Evolutionary conservation across 768 basidiomycete species (phyloP).

Genomic region (Tricholoma furcatifolium): DNA sequence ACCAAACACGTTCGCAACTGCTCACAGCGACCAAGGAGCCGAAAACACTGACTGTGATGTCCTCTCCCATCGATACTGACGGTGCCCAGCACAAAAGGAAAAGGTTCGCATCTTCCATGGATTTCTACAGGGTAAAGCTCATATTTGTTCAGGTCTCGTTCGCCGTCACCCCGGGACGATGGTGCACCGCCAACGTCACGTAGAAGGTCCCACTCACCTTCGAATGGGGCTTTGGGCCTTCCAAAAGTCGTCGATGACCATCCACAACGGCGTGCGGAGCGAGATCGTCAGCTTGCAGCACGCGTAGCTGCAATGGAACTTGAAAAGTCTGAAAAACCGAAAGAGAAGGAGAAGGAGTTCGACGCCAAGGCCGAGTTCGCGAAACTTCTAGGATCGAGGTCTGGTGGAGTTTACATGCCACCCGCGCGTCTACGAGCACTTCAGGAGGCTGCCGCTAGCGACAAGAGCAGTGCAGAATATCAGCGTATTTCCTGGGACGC

Average conservation of each 20-base stretch:
- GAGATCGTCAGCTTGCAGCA: conserved; percentile 77
- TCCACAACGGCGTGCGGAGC: conserved; percentile 70
- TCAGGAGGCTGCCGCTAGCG: conserved; percentile 76
- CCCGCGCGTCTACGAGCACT: conserved; percentile 90
- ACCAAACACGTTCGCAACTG: conserved; percentile 17
- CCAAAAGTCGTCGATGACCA: conserved; percentile 66
- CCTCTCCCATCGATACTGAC: conserved; percentile 25
- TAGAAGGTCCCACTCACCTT: conserved; percentile 41
- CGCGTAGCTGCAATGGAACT: conserved; percentile 69
- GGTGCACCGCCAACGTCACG: conserved; percentile 44
- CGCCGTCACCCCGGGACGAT: conserved; percentile 39
- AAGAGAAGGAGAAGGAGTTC: conserved; percentile 45
- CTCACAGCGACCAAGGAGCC: conserved; percentile 5
- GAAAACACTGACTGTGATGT: conserved; percentile 37
- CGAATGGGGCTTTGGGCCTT: conserved; percentile 24
- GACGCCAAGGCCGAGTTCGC: conserved; percentile 87
- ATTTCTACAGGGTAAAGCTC: neutral
- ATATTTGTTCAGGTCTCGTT: conserved; percentile 42
- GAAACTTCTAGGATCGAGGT: conserved; percentile 76
- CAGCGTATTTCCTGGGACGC: conserved; percentile 98
- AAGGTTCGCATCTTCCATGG: conserved; percentile 30
- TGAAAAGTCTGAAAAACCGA: conserved; percentile 55
- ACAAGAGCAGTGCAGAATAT: conserved; percentile 86
- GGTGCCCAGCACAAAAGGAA: conserved; percentile 45
- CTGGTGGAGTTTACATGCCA: conserved; percentile 96